Evolutionary conservation across 306 rosid species (phyloP).

Genomic region (Macrotyloma uniflorum): DNA sequence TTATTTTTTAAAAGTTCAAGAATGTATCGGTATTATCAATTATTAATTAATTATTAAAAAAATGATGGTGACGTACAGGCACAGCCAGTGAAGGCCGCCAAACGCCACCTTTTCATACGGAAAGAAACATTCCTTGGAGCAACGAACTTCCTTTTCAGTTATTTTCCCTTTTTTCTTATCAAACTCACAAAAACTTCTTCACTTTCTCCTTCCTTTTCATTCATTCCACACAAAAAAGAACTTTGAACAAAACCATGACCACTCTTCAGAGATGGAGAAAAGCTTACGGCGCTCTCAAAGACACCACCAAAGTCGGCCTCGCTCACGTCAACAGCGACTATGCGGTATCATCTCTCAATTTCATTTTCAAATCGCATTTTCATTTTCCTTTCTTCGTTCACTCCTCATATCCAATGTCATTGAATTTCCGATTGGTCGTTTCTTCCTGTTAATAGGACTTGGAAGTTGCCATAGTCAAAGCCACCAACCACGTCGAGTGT

Average conservation of each 20-base stretch:
- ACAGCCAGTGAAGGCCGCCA: not conserved
- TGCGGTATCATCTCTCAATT: constrained; percentile 36
- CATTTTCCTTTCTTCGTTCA: not conserved
- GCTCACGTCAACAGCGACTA: constrained; percentile 90
- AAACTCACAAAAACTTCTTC: not conserved
- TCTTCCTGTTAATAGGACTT: constrained; percentile 63
- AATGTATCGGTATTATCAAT: not conserved
- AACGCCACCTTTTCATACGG: not conserved
- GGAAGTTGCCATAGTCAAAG: constrained; percentile 92
- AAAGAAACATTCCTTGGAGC: not conserved
- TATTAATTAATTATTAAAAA: not conserved
- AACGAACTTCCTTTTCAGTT: not conserved
- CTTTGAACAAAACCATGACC: constrained; percentile 35
- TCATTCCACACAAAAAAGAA: not conserved
- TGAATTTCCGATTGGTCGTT: not conserved
- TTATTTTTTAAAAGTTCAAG: no score
- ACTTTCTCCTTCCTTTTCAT: not conserved
- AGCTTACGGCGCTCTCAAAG: constrained; percentile 86
- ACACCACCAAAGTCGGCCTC: constrained; percentile 90
- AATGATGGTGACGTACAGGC: not conserved
- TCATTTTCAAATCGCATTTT: not conserved
- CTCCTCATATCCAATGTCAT: not conserved
- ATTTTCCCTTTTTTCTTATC: not conserved
- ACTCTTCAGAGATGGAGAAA: constrained; percentile 85
- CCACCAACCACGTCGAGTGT: constrained; percentile 92